Percentiles rank a stretch among this genome's conserved stretches.
phyloP scores from a whole-genome alignment of 345 rosid species.

The Eucalyptus cloeziana region DNA sequence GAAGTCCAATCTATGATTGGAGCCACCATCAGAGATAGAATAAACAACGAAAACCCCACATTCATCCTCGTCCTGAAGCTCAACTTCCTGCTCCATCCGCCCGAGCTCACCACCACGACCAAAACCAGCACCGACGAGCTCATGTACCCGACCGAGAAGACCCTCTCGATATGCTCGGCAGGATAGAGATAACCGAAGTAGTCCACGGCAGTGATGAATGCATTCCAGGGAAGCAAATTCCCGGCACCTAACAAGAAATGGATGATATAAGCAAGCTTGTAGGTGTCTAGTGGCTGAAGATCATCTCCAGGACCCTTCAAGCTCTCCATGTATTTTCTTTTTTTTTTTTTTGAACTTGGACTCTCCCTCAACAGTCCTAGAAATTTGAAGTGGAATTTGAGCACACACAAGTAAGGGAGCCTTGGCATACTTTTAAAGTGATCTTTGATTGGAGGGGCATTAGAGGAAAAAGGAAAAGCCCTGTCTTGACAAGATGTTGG shows the following conservation, averaged over 20 bases:
- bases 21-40: slow-evolving; percentile 57
- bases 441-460: not conserved
- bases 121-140: slow-evolving; percentile 61
- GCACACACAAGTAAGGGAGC: not conserved
- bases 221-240: slow-evolving; percentile 93
- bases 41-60: slow-evolving; percentile 67
- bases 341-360: not conserved
- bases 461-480: not conserved
- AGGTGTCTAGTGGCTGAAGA: slow-evolving; percentile 35
- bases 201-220: slow-evolving; percentile 84
- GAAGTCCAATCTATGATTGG: slow-evolving; percentile 58
- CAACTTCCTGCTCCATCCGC: slow-evolving; percentile 46
- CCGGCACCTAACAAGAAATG: slow-evolving; percentile 93
- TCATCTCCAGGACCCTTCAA: not conserved
- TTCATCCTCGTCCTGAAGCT: slow-evolving; percentile 59
- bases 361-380: not conserved
- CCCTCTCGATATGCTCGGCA: slow-evolving; percentile 57
- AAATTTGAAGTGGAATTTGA: not conserved
- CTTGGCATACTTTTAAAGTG: not conserved
- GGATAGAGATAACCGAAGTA: slow-evolving; percentile 73
- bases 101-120: slow-evolving; percentile 35
- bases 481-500: not conserved
- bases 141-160: slow-evolving; percentile 91
- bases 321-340: not conserved
- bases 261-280: slow-evolving; percentile 58